These are phyloP conservation scores for Cadophora sp. DNA, from an alignment of 2,329 filamentous ascomycete genomes.

Conservation along the genomic window DNA sequence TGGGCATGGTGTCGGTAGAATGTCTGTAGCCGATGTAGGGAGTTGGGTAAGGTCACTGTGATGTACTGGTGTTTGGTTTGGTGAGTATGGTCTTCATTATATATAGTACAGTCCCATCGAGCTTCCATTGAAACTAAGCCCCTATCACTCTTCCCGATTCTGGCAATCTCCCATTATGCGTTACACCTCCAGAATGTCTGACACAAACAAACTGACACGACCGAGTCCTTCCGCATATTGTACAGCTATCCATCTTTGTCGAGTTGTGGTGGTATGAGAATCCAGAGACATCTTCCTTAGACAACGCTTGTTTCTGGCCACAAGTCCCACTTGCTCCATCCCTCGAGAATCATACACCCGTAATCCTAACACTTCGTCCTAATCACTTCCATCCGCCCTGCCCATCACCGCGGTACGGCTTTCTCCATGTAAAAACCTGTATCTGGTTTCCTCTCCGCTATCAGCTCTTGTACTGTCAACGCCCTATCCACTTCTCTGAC, in stretches of 20 bases:
- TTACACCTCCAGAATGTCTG: not conserved
- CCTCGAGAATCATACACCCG: not conserved
- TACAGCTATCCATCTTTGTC: conserved; percentile 10
- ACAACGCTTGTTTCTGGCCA: not conserved
- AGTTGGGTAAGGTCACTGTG: too few relatives aligned
- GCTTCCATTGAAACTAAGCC: not conserved
- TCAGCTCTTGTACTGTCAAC: conserved; percentile 66
- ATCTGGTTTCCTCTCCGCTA: conserved; percentile 67
- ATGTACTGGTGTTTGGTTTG: not conserved
- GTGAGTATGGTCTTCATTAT: not conserved
- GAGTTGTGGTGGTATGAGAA: not conserved
- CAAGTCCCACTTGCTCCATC: not conserved
- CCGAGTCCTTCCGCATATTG: conserved; percentile 2
- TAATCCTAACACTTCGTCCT: not conserved
- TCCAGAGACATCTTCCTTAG: not conserved
- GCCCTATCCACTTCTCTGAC: conserved; percentile 69
- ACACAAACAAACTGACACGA: not conserved
- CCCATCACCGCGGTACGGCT: conserved; percentile 35
- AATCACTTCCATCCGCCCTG: not conserved
- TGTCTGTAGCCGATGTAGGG: too few relatives aligned
- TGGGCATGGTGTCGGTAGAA: too few relatives aligned
- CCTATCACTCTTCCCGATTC: not conserved
- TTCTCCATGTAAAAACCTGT: conserved; percentile 73
- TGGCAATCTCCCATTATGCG: conserved; percentile 7
- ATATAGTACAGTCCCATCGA: not conserved